Conservation (phyloP, 805 yeast genomes). For the Yarrowia hollandica region DNA sequence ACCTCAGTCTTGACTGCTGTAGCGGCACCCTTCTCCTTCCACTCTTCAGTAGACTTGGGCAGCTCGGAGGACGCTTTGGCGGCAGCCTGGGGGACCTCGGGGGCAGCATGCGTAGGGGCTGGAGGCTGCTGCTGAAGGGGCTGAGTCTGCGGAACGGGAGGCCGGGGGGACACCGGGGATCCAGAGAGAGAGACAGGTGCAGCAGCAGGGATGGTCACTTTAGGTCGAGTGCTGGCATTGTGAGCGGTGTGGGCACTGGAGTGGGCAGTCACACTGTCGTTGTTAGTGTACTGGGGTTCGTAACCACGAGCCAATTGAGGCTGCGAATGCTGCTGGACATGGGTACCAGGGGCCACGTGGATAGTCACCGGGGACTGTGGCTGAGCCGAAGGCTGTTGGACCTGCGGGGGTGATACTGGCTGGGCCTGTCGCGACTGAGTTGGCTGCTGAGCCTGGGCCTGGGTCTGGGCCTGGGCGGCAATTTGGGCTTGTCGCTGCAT, state of each 20-base stretch:
- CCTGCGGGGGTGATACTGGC: conserved; percentile 28
- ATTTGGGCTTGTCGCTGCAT: conserved; percentile 23
- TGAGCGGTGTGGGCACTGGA: conserved; percentile 29
- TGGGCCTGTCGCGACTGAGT: conserved; percentile 31
- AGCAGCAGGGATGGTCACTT: conserved; percentile 14
- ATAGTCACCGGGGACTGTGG: conserved; percentile 33
- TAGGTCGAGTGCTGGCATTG: conserved; percentile 30
- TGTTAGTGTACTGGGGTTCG: conserved; percentile 31
- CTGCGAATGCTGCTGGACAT: conserved; percentile 22
- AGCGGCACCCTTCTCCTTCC: conserved; percentile 64
- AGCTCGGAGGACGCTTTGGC: conserved; percentile 28
- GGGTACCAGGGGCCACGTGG: conserved; percentile 31
- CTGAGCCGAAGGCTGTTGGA: conserved; percentile 30
- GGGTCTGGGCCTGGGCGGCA: conserved; percentile 31
- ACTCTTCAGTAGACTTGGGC: conserved; percentile 43
- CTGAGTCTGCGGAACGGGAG: conserved; percentile 12
- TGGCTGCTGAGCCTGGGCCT: conserved; percentile 31
- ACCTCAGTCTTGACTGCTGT: conserved; percentile 49
- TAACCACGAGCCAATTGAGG: conserved; percentile 27
- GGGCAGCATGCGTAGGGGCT: conserved; percentile 27
- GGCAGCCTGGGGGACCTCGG: conserved; percentile 30
- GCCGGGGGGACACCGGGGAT: conserved; percentile 12
- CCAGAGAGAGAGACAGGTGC: conserved; percentile 19
- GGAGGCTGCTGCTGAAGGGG: conserved; percentile 1
- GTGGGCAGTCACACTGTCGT: conserved; percentile 20